Evolutionary conservation across 179 eudicot genomes (phyloP), one percentile per base, ranked within the genome.

Genomic region (Spergularia azorica): DNA sequence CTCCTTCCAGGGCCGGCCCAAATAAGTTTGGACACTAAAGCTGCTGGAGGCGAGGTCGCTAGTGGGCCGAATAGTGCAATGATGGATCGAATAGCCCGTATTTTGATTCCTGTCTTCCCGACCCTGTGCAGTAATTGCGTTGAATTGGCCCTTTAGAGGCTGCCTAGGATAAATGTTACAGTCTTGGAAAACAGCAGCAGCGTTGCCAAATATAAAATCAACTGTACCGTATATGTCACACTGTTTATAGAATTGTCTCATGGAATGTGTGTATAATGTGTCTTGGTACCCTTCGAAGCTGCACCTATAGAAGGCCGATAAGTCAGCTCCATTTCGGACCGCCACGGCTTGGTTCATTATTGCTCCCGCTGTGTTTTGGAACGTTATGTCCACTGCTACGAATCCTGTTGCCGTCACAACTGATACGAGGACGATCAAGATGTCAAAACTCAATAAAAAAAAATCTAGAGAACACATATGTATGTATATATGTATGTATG

Each of bases 211-310:
- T 36, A 87, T 85, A 75, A 83, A 89, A 55, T 89, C 92, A 1
- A 89, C 81, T 1, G 91, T 88, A 4, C 89, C 89, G 9, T 85
- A 85, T 9, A 86, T 74, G 70, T 86, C 84, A n/a, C 91, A 88
- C 6, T 88, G 77, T 13, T 51, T 38, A 69, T 89, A 85, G 64
- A 83, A 89, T 72, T 89, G 92, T 43, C 90, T 68, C 56, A 83
- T 75, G 14, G 91, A 87, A 59, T 89, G 92, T 0, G 83, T 66
- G 63, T 83, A 86, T 12, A 89, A 74, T 0, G 93, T 89, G 80
- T 89, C 93, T 75, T 88, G 91, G 79, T 89, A 88, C 3, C 81
- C 91, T 77, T 89, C 88, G 14, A 87, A 83, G 73, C 88, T 85
- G 63, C 93, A 89, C 26, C 78, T 74, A 62, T 86, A 86, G 71